Evolutionary conservation across 2,329 filamentous ascomycete species (phyloP), one percentile per base, ranked within the genome.

Genomic region (Cladosporium sp.): DNA sequence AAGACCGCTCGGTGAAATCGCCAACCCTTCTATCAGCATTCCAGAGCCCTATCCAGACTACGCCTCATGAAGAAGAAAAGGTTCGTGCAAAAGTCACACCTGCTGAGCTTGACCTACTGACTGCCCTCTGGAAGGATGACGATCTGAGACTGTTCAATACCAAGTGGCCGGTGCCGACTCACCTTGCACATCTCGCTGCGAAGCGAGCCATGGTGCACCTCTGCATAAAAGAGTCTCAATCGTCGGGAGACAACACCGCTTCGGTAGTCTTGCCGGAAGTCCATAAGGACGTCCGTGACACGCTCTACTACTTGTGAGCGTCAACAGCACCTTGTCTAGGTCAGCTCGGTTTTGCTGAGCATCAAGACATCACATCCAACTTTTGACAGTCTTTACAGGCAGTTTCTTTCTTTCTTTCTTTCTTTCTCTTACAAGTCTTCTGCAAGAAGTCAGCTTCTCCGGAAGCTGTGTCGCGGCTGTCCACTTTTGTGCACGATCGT

Each of bases 141-240:
- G n/a, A 36, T 14, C 50, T 63, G 9, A 43, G 37, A 15, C 59
- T 63, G 12, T n/a, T 54, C 43, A 40, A 54, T 38, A 59, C 52
- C 20, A 61, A 63, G 40, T 61, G 50, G 47, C 59, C 61, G 11
- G 39, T 63, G 19, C 42, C 50, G 25, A 61, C 59, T 5, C 50
- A 63, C 37, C 59, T 63, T 14, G 61, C 61, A 12, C 57, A 56
- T 3, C 22, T 47, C 3, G 61, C 57, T 25, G 25, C 39, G 15
- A 59, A 61, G 42, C 45, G 61, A 6, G 61, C 63, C 9, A n/a
- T 50, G 11, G n/a, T 60, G 20, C 57, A 61, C 8, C 39, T 63
- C 9, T 28, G 17, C 12, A 25, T 9, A n/a, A 40, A 50, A 17
- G 20, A 22, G 9, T 51, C 19, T n/a, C 3, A 36, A 0, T 5